phyloP scores from a whole-genome alignment of 306 rosid genomes.

The Abrus precatorius region DNA sequence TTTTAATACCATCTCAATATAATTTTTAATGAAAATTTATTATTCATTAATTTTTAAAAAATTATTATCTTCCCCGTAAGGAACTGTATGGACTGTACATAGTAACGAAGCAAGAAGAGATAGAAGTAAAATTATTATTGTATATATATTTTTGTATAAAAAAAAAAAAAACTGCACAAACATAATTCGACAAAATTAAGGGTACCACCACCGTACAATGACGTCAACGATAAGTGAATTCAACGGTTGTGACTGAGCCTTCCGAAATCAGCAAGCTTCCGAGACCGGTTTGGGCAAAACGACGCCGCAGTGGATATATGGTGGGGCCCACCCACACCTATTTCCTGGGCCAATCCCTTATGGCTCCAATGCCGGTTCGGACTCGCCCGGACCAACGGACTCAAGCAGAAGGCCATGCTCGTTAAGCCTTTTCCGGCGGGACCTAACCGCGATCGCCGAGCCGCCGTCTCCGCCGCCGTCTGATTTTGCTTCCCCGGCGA shows the following conservation, averaged over 20 bases:
- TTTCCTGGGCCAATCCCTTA: conserved; percentile 42
- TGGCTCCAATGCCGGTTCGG: conserved; percentile 64
- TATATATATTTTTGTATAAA: background rate
- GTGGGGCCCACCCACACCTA: conserved; percentile 42
- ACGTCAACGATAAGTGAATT: background rate
- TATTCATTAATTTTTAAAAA: too few relatives aligned
- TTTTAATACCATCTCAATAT: too few relatives aligned
- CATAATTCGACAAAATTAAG: background rate
- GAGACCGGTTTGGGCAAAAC: conserved; percentile 41
- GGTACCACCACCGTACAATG: background rate
- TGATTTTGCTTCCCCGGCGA: conserved; percentile 53
- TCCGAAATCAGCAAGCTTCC: conserved; percentile 53
- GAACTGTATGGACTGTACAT: background rate
- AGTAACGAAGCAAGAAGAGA: background rate
- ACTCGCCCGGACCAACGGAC: conserved; percentile 86
- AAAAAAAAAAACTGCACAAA: conserved; percentile 5
- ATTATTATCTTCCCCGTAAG: too few relatives aligned
- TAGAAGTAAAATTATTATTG: background rate
- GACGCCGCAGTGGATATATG: conserved; percentile 39
- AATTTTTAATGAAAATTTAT: too few relatives aligned
- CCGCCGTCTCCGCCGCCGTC: conserved; percentile 46
- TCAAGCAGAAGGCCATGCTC: conserved; percentile 75
- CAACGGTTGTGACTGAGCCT: conserved; percentile 40
- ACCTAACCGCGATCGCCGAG: conserved; percentile 53
- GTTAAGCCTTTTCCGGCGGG: conserved; percentile 59